Percentiles rank a stretch among this genome's conserved stretches.
Evolutionary conservation across 495 filamentous ascomycete genomes (phyloP).

Genomic region (Margaritispora aquatica): DNA sequence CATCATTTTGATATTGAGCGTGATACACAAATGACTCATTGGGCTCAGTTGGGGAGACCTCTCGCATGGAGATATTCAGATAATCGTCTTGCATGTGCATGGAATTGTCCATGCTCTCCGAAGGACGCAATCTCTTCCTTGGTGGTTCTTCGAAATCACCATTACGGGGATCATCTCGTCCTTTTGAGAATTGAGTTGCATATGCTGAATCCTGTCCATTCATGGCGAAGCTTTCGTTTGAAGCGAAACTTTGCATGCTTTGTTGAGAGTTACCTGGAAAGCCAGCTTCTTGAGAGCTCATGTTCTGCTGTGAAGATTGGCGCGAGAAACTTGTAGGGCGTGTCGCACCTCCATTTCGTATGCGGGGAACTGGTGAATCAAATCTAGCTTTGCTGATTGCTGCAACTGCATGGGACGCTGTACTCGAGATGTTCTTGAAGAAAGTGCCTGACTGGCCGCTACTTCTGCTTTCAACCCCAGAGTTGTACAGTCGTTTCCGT

Average conservation of each 20-base stretch:
- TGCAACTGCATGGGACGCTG: conserved; percentile 84
- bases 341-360: conserved; percentile 28
- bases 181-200: conserved; percentile 28
- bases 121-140: conserved; percentile 66
- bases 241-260: conserved; percentile 56
- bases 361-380: conserved; percentile 74
- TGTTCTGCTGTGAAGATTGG: conserved; percentile 56
- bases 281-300: conserved; percentile 56
- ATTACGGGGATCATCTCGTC: conserved; percentile 13
- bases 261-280: conserved; percentile 56
- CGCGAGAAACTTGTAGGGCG: conserved; percentile 48
- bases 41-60: conserved; percentile 74
- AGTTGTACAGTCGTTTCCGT: conserved; percentile 83
- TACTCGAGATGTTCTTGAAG: conserved; percentile 92
- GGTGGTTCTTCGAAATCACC: conserved; percentile 50
- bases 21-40: conserved; percentile 79
- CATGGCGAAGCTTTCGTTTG: conserved; percentile 56
- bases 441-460: conserved; percentile 74
- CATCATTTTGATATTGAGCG: conserved; percentile 44
- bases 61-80: conserved; percentile 47
- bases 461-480: conserved; percentile 57
- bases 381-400: conserved; percentile 93
- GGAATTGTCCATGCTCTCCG: conserved; percentile 42
- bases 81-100: conserved; percentile 32
- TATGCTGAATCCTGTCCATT: conserved; percentile 50